Conservation (phyloP, 1,139 yeast genomes). For the Blastobotrys serpentis region DNA sequence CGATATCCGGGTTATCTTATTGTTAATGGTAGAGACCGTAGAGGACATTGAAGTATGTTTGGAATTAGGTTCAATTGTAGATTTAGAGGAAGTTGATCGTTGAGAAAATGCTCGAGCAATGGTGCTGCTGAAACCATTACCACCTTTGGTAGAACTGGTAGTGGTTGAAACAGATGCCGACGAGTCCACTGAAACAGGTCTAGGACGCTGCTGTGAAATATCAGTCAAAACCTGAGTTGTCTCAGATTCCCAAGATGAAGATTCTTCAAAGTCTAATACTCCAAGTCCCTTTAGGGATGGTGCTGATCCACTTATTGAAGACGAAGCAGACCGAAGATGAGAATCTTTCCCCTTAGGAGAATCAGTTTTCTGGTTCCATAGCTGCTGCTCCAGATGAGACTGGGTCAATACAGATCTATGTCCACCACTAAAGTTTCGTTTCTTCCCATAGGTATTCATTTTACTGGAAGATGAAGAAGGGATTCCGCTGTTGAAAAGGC, state of each 20-base stretch:
- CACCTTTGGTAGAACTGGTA: not conserved
- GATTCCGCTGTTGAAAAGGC: constrained; percentile 4
- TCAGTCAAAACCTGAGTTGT: constrained; percentile 21
- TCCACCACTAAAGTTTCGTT: constrained; percentile 18
- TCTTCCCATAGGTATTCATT: constrained; percentile 27
- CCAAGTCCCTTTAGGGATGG: constrained; percentile 25
- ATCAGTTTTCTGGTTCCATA: constrained; percentile 26
- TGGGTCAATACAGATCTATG: constrained; percentile 27
- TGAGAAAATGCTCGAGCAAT: constrained; percentile 27
- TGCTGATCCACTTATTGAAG: no score
- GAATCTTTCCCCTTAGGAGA: not conserved
- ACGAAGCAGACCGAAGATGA: not conserved
- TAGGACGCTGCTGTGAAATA: constrained; percentile 6
- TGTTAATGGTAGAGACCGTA: constrained; percentile 26
- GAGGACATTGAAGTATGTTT: constrained; percentile 29
- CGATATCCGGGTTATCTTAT: constrained; percentile 6
- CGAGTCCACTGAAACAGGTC: constrained; percentile 19
- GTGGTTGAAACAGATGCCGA: constrained; percentile 8
- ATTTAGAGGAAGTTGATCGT: constrained; percentile 27
- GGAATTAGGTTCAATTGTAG: constrained; percentile 25
- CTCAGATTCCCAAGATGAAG: constrained; percentile 25
- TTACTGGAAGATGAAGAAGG: constrained; percentile 6
- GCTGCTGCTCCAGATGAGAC: constrained; percentile 26
- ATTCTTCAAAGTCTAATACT: constrained; percentile 23
- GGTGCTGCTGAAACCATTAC: constrained; percentile 17